Base-by-base conservation (phyloP, 1,284 basidiomycete genomes). In the Boletus sp. region DNA sequence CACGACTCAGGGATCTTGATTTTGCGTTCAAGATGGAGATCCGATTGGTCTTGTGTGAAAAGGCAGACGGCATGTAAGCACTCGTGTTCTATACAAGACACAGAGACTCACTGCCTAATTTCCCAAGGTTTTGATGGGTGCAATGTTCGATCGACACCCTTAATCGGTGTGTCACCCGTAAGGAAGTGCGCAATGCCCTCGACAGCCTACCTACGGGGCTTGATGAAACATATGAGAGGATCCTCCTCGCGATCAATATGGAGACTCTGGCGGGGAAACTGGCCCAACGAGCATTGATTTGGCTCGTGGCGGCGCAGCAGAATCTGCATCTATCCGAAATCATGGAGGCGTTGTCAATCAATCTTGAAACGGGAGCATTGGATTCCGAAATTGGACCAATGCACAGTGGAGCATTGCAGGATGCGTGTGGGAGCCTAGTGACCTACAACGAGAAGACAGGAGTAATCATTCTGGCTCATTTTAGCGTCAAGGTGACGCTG, bases 71-170 rank as follows among this genome's bases (percentile, higher is more conserved):
- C 16, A 56, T 57, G 56, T 57, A 56, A 3, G 56, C 3, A 10
- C 2, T n/a, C 30, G 6, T 43, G n/a, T 35, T 27, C 28, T 43
- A 27, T 14, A 19, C 16, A 2, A 21, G 14, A 10, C 30, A 2
- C 16, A 10, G 23, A 30, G 17, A 27, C 23, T 57, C 21, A 57
- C 1, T 37, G 14, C 1, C 35, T 23, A 3, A 2, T 2, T 33
- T 19, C 16, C 1, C 11, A 37, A 63, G 60, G 60, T 63, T 63
- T 23, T 38, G 61, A 1, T 61, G 60, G 60, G 30, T 51, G 0
- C 61, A 62, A 9, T 60, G 59, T 30, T 47, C 58, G 9, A 46
- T 60, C 11, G 48, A 60, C 33, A 46, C 43, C 16, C 60, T 61
- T 17, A 10, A 51, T 23, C 61, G 35, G 28, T 61, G 40, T 3